Conservation (phyloP, 345 rosid genomes). For the Pugionium cornutum region DNA sequence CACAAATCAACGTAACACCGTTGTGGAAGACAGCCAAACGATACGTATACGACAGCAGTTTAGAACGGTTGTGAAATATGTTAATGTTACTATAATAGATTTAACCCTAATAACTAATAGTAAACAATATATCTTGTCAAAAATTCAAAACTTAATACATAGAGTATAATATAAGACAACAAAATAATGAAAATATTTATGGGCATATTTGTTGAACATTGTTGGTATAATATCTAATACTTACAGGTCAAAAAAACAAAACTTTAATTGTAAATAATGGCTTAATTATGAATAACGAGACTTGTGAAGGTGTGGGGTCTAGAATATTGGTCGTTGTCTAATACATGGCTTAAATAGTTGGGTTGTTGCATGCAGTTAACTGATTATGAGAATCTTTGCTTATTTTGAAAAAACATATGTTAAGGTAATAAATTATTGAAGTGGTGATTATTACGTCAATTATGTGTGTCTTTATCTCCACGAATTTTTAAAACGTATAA, state of each 20-base stretch:
- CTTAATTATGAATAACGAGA: constrained; percentile 13
- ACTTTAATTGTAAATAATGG: constrained; percentile 4
- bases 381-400: constrained; percentile 33
- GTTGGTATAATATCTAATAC: constrained; percentile 9
- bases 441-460: constrained; percentile 30
- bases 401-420: not conserved
- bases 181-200: too few species aligned
- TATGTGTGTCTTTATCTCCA: constrained; percentile 6
- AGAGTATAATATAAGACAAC: too few species aligned
- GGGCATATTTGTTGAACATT: too few species aligned
- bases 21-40: too few species aligned
- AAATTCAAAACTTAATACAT: too few species aligned
- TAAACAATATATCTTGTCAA: too few species aligned
- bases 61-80: too few species aligned
- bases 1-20: too few species aligned
- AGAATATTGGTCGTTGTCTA: constrained; percentile 35
- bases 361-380: constrained; percentile 27
- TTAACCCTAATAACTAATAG: too few species aligned
- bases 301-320: constrained; percentile 17
- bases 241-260: not conserved
- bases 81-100: too few species aligned
- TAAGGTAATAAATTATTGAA: constrained; percentile 4
- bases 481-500: constrained; percentile 9
- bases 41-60: too few species aligned
- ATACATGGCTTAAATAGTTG: constrained; percentile 31